phyloP scores from a whole-genome alignment of 345 rosid species.

The Conringia planisiliqua region DNA sequence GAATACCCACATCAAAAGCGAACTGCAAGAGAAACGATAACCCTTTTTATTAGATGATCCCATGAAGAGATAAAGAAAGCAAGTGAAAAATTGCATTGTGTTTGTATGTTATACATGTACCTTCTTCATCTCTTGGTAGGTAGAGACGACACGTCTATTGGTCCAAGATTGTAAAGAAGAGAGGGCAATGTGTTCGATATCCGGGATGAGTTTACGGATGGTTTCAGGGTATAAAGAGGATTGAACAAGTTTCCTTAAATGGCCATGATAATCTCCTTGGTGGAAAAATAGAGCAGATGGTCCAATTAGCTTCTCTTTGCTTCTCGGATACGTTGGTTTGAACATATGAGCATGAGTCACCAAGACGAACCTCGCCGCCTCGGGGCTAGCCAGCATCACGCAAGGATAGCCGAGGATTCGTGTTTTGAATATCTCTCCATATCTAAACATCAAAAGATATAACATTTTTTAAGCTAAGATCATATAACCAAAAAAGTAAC shows the following conservation, averaged over 20 bases:
- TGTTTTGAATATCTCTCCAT: slow-evolving; percentile 85
- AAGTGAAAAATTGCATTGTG: slow-evolving; percentile 7
- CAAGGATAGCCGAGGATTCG: slow-evolving; percentile 75
- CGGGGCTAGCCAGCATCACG: slow-evolving; percentile 82
- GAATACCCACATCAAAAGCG: slow-evolving; percentile 73
- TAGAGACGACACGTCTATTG: slow-evolving; percentile 40
- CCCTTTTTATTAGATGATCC: not conserved
- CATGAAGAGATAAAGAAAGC: not conserved
- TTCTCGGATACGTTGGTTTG: slow-evolving; percentile 85
- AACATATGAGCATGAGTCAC: slow-evolving; percentile 73
- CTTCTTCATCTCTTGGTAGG: slow-evolving; percentile 81
- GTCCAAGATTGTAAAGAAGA: slow-evolving; percentile 60
- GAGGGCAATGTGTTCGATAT: slow-evolving; percentile 50
- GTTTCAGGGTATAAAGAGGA: slow-evolving; percentile 51
- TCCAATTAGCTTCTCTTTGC: slow-evolving; percentile 84
- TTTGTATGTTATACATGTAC: slow-evolving; percentile 26
- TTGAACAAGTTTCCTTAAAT: slow-evolving; percentile 69
- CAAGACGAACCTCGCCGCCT: slow-evolving; percentile 74
- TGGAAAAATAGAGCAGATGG: slow-evolving; percentile 79
- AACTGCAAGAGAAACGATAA: slow-evolving; percentile 41
- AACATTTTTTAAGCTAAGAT: not conserved
- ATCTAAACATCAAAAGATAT: slow-evolving; percentile 38
- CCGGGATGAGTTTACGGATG: slow-evolving; percentile 54
- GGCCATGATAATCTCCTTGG: slow-evolving; percentile 66
- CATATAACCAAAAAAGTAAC: not conserved